Conservation (phyloP, 2,329 filamentous ascomycete species). For the Microdochium paspali region DNA sequence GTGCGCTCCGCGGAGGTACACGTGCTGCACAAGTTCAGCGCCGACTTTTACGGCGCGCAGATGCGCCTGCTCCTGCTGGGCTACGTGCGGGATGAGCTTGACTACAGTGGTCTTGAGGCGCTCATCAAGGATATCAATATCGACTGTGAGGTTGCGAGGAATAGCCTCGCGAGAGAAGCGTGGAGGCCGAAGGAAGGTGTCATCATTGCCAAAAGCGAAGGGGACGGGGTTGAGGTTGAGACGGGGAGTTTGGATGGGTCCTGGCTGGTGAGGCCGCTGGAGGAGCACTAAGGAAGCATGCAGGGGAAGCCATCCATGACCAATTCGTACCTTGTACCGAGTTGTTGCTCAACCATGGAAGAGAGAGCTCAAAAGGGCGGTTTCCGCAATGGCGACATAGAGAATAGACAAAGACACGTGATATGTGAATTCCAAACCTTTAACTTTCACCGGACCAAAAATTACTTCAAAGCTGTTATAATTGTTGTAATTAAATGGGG, state of each 20-base stretch:
- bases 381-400: too few relatives aligned
- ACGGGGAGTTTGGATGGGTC: slow-evolving; percentile 15
- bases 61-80: slow-evolving; percentile 77
- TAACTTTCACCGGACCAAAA: too few relatives aligned
- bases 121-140: slow-evolving; percentile 80
- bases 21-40: slow-evolving; percentile 65
- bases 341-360: too few relatives aligned
- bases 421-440: too few relatives aligned
- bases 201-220: slow-evolving; percentile 7
- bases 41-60: slow-evolving; percentile 76
- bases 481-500: too few relatives aligned
- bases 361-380: too few relatives aligned
- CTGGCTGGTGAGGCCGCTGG: slow-evolving; percentile 14
- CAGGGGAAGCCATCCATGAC: too few relatives aligned
- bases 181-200: slow-evolving; percentile 42
- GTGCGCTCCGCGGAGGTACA: slow-evolving; percentile 84
- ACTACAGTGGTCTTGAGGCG: slow-evolving; percentile 77
- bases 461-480: too few relatives aligned
- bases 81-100: slow-evolving; percentile 80
- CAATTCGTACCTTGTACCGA: too few relatives aligned
- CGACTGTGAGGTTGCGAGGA: slow-evolving; percentile 75
- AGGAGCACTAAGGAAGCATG: too few relatives aligned
- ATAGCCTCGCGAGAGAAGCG: slow-evolving; percentile 57
- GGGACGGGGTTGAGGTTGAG: slow-evolving; percentile 1
- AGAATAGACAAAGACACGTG: too few relatives aligned